Conservation (phyloP, 352 stramenopile genomes). For the Thalassiosira mediterranea region DNA sequence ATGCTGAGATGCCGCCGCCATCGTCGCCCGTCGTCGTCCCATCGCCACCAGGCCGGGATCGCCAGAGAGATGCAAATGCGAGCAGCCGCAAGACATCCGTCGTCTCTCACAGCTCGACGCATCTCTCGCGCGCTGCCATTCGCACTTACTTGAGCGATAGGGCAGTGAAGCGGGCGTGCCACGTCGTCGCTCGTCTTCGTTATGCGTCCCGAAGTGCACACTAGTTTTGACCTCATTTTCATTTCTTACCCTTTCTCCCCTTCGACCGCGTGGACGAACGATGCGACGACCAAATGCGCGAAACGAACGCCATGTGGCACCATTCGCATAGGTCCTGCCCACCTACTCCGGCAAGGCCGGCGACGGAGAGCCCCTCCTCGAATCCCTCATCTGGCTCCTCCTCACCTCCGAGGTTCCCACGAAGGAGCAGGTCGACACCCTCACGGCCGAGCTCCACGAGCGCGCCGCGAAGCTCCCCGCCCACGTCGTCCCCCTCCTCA, state of each 20-base stretch:
- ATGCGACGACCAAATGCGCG: not conserved
- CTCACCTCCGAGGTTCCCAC: constrained; percentile 97
- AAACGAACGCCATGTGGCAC: no score
- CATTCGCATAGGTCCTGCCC: constrained; percentile 87
- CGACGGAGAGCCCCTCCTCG: constrained; percentile 94
- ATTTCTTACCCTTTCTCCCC: not conserved
- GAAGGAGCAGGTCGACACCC: constrained; percentile 92
- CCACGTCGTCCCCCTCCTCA: constrained; percentile 95
- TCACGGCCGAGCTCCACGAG: constrained; percentile 95
- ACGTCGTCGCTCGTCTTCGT: not conserved
- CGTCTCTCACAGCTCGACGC: no score
- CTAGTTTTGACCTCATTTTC: not conserved
- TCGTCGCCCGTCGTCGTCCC: no score
- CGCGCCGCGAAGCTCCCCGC: constrained; percentile 90
- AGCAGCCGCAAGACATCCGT: no score
- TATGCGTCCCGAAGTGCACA: not conserved
- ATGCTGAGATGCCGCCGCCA: no score
- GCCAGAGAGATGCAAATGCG: no score
- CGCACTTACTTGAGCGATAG: no score
- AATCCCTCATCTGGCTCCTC: constrained; percentile 97
- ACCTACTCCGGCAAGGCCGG: constrained; percentile 87
- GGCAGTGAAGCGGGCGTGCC: no score
- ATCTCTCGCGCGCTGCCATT: no score
- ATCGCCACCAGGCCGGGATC: no score
- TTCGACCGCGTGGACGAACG: no score